Percentiles rank a stretch among this genome's conserved stretches.
These are phyloP conservation scores for Plectosphaerella cucumerina DNA, from an alignment of 2,329 filamentous ascomycete species.

Conservation along the genomic window DNA sequence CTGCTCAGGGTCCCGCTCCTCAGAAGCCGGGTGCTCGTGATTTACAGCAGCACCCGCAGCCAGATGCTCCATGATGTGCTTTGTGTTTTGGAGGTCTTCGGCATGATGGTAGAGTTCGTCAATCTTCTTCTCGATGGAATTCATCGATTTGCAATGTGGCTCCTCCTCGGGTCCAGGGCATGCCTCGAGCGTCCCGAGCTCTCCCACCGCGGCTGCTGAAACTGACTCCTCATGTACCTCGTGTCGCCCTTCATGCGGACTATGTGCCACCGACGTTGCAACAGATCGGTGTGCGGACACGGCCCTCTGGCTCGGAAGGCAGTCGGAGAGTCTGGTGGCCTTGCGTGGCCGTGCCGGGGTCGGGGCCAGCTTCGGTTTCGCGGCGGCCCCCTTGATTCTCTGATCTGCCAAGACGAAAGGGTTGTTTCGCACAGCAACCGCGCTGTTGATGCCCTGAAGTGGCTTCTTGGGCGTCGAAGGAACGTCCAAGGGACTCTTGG, in stretches of 20 bases:
- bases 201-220: no score
- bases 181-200: background rate
- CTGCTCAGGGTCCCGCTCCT: background rate
- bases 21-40: background rate
- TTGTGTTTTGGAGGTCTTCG: slow-evolving; percentile 25
- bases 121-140: slow-evolving; percentile 19
- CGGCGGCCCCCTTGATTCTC: slow-evolving; percentile 12
- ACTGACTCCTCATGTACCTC: no score
- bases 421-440: slow-evolving; percentile 20
- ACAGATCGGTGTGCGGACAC: slow-evolving; percentile 11
- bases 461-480: background rate
- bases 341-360: slow-evolving; percentile 14
- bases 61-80: slow-evolving; percentile 30
- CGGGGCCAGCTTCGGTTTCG: slow-evolving; percentile 16
- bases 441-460: background rate
- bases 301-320: slow-evolving; percentile 16
- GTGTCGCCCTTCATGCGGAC: background rate
- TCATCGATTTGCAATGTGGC: slow-evolving; percentile 1
- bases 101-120: slow-evolving; percentile 26
- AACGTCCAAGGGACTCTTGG: background rate
- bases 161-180: background rate
- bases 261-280: background rate
- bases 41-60: slow-evolving; percentile 14
- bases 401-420: slow-evolving; percentile 27
- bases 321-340: slow-evolving; percentile 21